Conservation (phyloP, 768 basidiomycete genomes). For the Termitomyces sp. region DNA sequence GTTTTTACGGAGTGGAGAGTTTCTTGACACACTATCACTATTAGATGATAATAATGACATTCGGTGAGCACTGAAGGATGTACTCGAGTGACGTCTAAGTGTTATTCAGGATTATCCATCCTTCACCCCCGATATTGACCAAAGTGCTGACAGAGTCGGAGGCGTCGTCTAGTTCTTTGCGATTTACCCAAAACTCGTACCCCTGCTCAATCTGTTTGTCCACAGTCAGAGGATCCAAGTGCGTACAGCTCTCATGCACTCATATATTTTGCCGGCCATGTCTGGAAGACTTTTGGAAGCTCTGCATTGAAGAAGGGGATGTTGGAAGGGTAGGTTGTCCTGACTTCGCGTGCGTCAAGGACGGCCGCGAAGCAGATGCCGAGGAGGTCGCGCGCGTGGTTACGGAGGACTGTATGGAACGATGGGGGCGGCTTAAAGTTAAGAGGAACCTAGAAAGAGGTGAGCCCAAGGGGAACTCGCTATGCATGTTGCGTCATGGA, state of each 20-base stretch:
- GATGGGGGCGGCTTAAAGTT: constrained; percentile 77
- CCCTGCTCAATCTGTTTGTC: constrained; percentile 74
- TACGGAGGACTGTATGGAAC: constrained; percentile 51
- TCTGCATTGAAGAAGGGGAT: constrained; percentile 78
- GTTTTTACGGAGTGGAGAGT: constrained; percentile 61
- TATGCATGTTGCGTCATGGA: neutral
- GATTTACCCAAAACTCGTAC: constrained; percentile 63
- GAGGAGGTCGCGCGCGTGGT: constrained; percentile 73
- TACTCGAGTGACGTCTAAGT: constrained; percentile 4
- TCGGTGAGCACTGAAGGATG: constrained; percentile 24
- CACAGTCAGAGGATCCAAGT: constrained; percentile 68
- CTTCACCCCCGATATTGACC: constrained; percentile 48
- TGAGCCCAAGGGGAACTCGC: constrained; percentile 19
- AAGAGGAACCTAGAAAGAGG: constrained; percentile 72
- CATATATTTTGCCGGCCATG: constrained; percentile 87
- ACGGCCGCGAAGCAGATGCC: constrained; percentile 49
- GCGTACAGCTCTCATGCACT: constrained; percentile 60
- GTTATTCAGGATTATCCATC: constrained; percentile 43
- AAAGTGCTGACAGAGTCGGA: constrained; percentile 46
- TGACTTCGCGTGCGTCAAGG: constrained; percentile 73
- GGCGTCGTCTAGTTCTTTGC: constrained; percentile 33
- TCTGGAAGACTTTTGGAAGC: constrained; percentile 73
- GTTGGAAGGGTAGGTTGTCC: constrained; percentile 75
- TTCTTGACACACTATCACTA: constrained; percentile 43
- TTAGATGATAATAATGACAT: constrained; percentile 26